Percentiles rank a stretch among this genome's conserved stretches.
Conservation (phyloP, 176 grass and related monocot genomes). For the Hsuehochloa calcarea region DNA sequence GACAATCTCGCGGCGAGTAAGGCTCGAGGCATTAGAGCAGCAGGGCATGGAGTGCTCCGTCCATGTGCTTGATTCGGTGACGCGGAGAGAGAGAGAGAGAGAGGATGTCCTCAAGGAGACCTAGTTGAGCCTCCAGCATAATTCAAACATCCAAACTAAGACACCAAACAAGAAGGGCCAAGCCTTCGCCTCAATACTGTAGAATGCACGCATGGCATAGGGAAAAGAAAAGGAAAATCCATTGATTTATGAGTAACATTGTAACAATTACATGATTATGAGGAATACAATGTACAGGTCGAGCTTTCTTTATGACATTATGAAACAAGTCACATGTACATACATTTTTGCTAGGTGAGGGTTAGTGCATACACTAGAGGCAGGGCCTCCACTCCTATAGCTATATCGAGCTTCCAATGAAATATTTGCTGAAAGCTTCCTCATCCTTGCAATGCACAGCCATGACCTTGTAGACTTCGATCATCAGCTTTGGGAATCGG, state of each 20-base stretch:
- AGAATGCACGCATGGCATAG: neutral
- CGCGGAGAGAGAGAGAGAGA: no score
- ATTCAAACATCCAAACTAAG: neutral
- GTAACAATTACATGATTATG: neutral
- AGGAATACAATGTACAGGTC: neutral
- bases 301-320: neutral
- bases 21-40: no score
- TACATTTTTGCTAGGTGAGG: slow-evolving; percentile 28
- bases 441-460: slow-evolving; percentile 67
- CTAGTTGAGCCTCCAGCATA: neutral
- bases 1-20: no score
- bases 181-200: neutral
- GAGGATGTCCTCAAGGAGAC: no score
- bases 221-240: neutral
- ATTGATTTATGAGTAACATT: neutral
- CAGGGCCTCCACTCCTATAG: neutral
- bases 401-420: slow-evolving; percentile 41
- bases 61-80: no score
- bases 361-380: slow-evolving; percentile 11
- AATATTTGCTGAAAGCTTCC: slow-evolving; percentile 80
- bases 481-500: slow-evolving; percentile 79
- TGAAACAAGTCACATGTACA: slow-evolving; percentile 27
- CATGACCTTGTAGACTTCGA: slow-evolving; percentile 85
- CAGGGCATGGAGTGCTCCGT: no score
- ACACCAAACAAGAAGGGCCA: neutral